phyloP scores from a whole-genome alignment of 768 basidiomycete genomes.

The Auricularia heimuer region DNA sequence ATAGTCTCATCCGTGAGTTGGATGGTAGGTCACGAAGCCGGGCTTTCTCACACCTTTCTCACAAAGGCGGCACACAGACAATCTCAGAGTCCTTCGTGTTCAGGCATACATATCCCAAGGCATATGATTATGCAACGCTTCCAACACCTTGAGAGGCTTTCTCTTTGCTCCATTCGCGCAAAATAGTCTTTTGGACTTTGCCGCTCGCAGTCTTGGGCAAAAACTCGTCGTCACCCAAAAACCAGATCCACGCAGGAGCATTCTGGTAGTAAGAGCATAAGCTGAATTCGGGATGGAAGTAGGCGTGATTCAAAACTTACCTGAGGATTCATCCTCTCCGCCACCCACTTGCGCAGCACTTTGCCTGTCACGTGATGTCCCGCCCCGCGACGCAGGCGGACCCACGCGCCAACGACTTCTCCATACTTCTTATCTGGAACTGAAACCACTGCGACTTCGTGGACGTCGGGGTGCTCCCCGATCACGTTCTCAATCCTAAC shows the following conservation, averaged over 20 bases:
- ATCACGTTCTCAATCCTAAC: constrained; percentile 76
- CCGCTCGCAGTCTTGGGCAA: constrained; percentile 82
- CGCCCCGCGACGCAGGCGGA: constrained; percentile 27
- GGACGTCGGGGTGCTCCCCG: constrained; percentile 42
- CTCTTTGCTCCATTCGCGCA: constrained; percentile 45
- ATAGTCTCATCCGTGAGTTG: too few species aligned
- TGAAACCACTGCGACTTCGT: constrained; percentile 64
- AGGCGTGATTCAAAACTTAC: constrained; percentile 25
- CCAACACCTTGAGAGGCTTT: too few species aligned
- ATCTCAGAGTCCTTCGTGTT: too few species aligned
- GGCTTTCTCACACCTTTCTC: too few species aligned
- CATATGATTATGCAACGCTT: too few species aligned
- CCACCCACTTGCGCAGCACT: constrained; percentile 45
- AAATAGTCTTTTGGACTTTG: constrained; percentile 74
- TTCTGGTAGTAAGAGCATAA: constrained; percentile 36
- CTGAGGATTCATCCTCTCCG: constrained; percentile 67
- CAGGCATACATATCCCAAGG: too few species aligned
- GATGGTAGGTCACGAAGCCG: too few species aligned
- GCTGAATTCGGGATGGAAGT: not conserved
- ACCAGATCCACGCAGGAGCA: constrained; percentile 77
- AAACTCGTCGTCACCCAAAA: constrained; percentile 53
- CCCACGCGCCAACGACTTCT: constrained; percentile 76
- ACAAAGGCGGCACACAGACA: too few species aligned
- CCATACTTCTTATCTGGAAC: constrained; percentile 62
- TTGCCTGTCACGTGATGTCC: constrained; percentile 30